These are phyloP conservation scores for Cubamyces sp. DNA, from an alignment of 768 basidiomycete species.

Conservation along the genomic window DNA sequence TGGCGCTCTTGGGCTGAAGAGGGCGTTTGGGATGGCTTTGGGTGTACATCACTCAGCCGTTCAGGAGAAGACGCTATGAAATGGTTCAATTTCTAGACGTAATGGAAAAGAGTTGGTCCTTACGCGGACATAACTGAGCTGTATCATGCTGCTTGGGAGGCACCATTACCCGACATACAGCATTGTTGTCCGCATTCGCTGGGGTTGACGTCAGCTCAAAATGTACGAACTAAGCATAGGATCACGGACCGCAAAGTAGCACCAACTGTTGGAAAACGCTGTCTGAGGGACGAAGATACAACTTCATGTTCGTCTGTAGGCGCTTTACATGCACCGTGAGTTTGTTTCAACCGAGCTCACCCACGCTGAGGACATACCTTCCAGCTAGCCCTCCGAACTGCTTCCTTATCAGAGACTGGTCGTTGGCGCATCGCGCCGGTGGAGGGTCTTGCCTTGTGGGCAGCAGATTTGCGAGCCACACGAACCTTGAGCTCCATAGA, in stretches of 20 bases:
- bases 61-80: background rate
- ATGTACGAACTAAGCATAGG: background rate
- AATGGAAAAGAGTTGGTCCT: no score
- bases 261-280: constrained; percentile 9
- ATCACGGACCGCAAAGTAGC: constrained; percentile 11
- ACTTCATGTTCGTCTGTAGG: constrained; percentile 14
- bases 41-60: background rate
- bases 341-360: no score
- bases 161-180: no score
- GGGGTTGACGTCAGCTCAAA: no score
- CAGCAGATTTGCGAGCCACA: constrained; percentile 14
- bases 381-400: constrained; percentile 16
- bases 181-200: no score
- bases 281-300: constrained; percentile 15
- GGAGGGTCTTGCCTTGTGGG: background rate
- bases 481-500: constrained; percentile 17
- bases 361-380: background rate
- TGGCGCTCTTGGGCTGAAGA: background rate
- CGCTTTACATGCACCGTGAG: background rate
- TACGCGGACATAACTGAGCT: no score
- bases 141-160: no score
- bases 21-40: background rate
- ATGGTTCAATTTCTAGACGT: no score
- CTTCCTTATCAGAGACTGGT: constrained; percentile 8
- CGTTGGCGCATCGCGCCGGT: background rate